Evolutionary conservation across 2,329 filamentous ascomycete genomes (phyloP).

Genomic region (Fusarium longipes): DNA sequence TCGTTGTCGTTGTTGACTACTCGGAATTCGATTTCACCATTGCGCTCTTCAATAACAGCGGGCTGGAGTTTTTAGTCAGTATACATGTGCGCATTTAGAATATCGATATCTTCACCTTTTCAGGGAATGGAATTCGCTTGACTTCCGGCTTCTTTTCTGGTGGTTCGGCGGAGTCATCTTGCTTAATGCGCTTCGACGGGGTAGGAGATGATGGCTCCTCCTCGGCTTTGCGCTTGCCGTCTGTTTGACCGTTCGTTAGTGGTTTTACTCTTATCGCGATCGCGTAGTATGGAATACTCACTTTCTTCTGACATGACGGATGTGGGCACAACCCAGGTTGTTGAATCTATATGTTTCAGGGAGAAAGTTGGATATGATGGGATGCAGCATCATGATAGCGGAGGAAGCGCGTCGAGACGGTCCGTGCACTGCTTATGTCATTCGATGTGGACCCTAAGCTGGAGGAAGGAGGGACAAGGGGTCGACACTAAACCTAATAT

Average conservation of each 20-base stretch:
- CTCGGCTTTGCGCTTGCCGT: constrained; percentile 77
- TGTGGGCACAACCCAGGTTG: constrained; percentile 1
- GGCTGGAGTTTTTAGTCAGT: constrained; percentile 61
- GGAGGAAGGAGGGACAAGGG: constrained; percentile 4
- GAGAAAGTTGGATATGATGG: constrained; percentile 27
- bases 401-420: constrained; percentile 39
- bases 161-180: constrained; percentile 49
- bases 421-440: constrained; percentile 50
- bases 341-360: constrained; percentile 11
- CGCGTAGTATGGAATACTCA: neutral
- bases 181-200: constrained; percentile 73
- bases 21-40: constrained; percentile 94
- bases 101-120: constrained; percentile 69
- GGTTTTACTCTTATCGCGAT: neutral
- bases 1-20: constrained; percentile 97
- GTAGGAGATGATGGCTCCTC: constrained; percentile 72
- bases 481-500: constrained; percentile 48
- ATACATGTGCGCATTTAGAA: neutral
- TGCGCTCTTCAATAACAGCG: constrained; percentile 91
- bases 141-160: constrained; percentile 62
- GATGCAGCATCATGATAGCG: constrained; percentile 40
- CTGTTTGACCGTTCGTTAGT: constrained; percentile 48
- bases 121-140: constrained; percentile 84
- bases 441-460: neutral
- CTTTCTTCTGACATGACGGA: constrained; percentile 45